Evolutionary conservation across 2,329 filamentous ascomycete species (phyloP).

Genomic region (Sporothrix luriei): DNA sequence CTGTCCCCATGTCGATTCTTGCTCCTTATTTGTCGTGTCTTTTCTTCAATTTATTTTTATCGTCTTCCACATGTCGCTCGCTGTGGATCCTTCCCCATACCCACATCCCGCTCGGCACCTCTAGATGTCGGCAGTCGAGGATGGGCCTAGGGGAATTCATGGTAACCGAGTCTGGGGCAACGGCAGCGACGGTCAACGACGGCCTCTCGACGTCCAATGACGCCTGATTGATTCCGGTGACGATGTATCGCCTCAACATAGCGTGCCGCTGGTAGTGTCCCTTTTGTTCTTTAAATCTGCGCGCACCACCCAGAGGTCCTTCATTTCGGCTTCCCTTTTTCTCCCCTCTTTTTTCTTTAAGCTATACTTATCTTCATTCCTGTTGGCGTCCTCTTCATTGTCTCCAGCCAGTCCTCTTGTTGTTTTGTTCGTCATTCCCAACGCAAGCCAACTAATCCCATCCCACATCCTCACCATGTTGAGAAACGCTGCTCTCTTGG

Average conservation of each 20-base stretch:
- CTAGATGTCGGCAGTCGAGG: slow-evolving; percentile 25
- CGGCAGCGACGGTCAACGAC: background rate
- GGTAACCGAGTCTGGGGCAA: background rate
- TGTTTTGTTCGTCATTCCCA: background rate
- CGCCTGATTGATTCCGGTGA: slow-evolving; percentile 5
- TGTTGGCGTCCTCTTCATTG: background rate
- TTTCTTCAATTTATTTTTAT: slow-evolving; percentile 15
- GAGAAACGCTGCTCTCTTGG: slow-evolving; percentile 26
- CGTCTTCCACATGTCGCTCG: background rate
- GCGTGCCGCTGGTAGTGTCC: background rate
- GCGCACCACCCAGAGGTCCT: background rate
- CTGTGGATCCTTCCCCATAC: background rate
- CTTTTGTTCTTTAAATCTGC: slow-evolving; percentile 15
- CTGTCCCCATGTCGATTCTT: background rate
- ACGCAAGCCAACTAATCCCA: background rate
- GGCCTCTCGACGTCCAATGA: background rate
- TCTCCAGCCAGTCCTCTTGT: slow-evolving; percentile 3
- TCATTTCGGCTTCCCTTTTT: background rate
- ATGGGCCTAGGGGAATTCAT: background rate
- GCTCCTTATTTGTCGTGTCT: background rate
- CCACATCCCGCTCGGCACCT: slow-evolving; percentile 23
- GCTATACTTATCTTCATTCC: background rate
- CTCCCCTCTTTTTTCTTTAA: too few species aligned
- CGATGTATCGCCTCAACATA: background rate
- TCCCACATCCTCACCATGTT: slow-evolving; percentile 17